Evolutionary conservation across 1,284 basidiomycete genomes (phyloP), one percentile per base, ranked within the genome.

Genomic region (Ceratobasidium theobromae): DNA sequence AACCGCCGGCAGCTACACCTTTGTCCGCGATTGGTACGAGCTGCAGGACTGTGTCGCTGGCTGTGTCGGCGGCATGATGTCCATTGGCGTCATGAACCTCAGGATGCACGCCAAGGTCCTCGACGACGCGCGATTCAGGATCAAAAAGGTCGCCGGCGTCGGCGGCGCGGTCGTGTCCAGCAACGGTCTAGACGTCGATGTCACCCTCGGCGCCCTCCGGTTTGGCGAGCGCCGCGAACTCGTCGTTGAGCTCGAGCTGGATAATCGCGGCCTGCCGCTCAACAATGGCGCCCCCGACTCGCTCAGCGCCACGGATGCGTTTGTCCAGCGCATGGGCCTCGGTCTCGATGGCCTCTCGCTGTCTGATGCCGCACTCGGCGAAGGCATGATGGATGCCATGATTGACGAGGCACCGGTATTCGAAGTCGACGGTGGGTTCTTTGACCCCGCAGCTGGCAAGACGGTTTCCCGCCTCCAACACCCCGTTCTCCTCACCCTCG

Each of bases 1-100:
- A 75, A 98, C 96, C 0, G 85, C 86, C 67, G 96, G 95, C 41
- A 95, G 92, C n/a, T 98, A 98, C 78, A 98, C 95, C 4, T 98
- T 95, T 73, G 93, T 97, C 66, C 90, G 90, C 76, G 95, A 97
- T 74, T 96, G 93, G 91, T 93, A 97, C 76, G 90, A 95, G 74
- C 85, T 97, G 28, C 86, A 91, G 49, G 88, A 91, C 72, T 89
- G 92, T 68, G 81, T 98, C 27, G 92, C 93, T 1, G 95, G 95
- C 5, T 93, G 93, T 73, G 82, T 98, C 8, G 95, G 95, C 8
- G 95, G 94, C 3, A 89, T 97, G 86, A 91, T 96, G 86, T 91
- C 88, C 43, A 92, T 97, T 69, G 94, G 91, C 0, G 77, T 95
- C 54, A 81, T 89, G 66, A 88, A 89, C 76, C 91, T 96, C 86